These are phyloP conservation scores for Monilinia fructicola DNA, from an alignment of 2,329 filamentous ascomycete species.

Conservation along the genomic window DNA sequence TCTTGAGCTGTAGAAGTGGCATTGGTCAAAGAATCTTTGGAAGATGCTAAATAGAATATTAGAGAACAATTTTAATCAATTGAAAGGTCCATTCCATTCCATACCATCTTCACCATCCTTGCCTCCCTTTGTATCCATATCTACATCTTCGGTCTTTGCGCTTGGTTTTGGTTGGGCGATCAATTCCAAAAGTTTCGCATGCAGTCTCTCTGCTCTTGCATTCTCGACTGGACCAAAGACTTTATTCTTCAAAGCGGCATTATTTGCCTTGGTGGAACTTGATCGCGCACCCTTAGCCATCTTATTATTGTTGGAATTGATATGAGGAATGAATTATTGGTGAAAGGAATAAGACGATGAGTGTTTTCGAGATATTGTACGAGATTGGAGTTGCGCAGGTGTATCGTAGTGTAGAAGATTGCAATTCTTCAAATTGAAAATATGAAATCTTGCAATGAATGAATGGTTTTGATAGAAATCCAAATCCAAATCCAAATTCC, in stretches of 20 bases:
- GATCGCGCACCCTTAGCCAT: conserved; percentile 81
- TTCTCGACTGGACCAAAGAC: conserved; percentile 83
- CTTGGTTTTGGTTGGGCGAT: conserved; percentile 71
- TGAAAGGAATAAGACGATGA: not conserved
- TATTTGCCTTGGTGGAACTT: conserved; percentile 79
- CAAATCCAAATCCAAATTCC: not conserved
- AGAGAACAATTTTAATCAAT: conserved; percentile 20
- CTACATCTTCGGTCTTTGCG: conserved; percentile 50
- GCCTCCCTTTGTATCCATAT: conserved; percentile 47
- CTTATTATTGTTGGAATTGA: conserved; percentile 61
- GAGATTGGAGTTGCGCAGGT: not conserved
- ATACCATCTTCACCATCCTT: conserved; percentile 21
- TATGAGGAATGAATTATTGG: not conserved
- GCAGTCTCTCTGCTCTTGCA: conserved; percentile 78
- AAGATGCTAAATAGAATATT: conserved; percentile 26
- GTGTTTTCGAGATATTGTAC: not conserved
- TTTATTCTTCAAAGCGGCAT: conserved; percentile 71
- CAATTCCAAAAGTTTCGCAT: conserved; percentile 80
- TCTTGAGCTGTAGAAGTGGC: conserved; percentile 26
- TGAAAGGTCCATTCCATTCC: not conserved
- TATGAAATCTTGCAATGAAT: conserved; percentile 8
- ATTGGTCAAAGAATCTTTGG: conserved; percentile 25
- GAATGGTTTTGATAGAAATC: conserved; percentile 13
- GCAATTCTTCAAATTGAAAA: not conserved
- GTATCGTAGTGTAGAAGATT: not conserved